These are phyloP conservation scores for Sporodiniella umbellata DNA, from an alignment of 371 early-diverging fungal genomes.

Conservation along the genomic window DNA sequence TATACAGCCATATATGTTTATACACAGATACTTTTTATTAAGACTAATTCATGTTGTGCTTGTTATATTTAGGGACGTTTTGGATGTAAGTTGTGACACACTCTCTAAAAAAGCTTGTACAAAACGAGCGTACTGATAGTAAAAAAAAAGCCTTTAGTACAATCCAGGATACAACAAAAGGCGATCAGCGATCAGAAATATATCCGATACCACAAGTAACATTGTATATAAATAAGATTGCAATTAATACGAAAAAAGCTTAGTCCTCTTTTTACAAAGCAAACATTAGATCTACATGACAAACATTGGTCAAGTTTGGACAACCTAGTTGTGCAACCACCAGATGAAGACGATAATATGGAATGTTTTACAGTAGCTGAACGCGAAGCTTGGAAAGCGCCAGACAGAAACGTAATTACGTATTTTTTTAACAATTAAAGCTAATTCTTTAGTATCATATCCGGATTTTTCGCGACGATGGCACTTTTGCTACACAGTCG, in stretches of 20 bases:
- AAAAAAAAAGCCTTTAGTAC: conserved; percentile 41
- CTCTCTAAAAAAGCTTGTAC: background rate
- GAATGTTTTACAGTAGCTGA: conserved; percentile 37
- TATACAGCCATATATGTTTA: background rate
- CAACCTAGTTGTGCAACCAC: conserved; percentile 65
- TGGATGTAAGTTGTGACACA: conserved; percentile 1
- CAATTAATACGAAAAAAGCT: background rate
- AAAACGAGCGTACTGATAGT: conserved; percentile 13
- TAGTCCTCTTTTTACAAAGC: conserved; percentile 3
- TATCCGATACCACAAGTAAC: conserved; percentile 9
- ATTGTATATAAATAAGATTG: background rate
- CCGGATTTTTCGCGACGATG: conserved; percentile 66
- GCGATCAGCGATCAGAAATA: conserved; percentile 18
- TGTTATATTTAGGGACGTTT: too few species aligned
- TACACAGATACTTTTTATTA: background rate
- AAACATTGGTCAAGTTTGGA: conserved; percentile 67
- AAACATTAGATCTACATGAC: conserved; percentile 5
- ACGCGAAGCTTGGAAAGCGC: conserved; percentile 24
- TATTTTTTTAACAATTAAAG: background rate
- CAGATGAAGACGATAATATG: conserved; percentile 16
- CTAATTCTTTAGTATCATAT: conserved; percentile 42
- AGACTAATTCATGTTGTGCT: too few species aligned
- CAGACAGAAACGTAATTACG: conserved; percentile 29
- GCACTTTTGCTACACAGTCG: conserved; percentile 74
- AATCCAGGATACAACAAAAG: conserved; percentile 51